Conservation (phyloP, 139 green algal species). For the Yamagishiella unicocca region DNA sequence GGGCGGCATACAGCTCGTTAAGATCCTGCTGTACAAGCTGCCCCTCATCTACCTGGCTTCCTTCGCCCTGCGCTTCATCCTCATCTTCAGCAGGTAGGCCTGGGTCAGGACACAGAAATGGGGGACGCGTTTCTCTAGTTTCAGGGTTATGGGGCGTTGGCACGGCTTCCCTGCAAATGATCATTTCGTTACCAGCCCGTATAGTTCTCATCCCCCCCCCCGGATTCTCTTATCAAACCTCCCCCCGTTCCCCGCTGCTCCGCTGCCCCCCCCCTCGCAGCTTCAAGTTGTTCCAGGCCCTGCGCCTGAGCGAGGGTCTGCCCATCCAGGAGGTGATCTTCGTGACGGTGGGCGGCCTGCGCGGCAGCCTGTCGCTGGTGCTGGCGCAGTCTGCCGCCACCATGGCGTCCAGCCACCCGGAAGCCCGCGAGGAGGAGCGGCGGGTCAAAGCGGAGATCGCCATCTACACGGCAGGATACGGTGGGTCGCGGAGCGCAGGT, state of each 20-base stretch:
- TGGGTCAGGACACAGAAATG: too few relatives aligned
- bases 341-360: conserved; percentile 71
- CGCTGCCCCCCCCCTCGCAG: conserved; percentile 6
- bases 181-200: too few relatives aligned
- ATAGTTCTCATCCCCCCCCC: too few relatives aligned
- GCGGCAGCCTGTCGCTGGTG: conserved; percentile 89
- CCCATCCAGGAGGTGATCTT: conserved; percentile 74
- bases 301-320: conserved; percentile 27
- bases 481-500: background rate
- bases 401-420: background rate
- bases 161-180: too few relatives aligned
- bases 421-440: background rate
- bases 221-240: background rate
- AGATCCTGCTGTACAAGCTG: conserved; percentile 56
- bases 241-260: background rate
- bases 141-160: too few relatives aligned
- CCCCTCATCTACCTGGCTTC: conserved; percentile 57
- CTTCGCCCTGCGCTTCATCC: conserved; percentile 44
- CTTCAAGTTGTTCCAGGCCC: conserved; percentile 47
- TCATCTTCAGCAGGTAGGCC: conserved; percentile 17
- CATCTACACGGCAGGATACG: conserved; percentile 82
- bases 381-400: conserved; percentile 59
- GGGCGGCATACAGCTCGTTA: background rate
- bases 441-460: conserved; percentile 66
- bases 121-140: too few relatives aligned